Percentiles rank a stretch among this genome's conserved stretches.
Conservation (phyloP, 2,329 filamentous ascomycete genomes). For the Botrytis aclada region DNA sequence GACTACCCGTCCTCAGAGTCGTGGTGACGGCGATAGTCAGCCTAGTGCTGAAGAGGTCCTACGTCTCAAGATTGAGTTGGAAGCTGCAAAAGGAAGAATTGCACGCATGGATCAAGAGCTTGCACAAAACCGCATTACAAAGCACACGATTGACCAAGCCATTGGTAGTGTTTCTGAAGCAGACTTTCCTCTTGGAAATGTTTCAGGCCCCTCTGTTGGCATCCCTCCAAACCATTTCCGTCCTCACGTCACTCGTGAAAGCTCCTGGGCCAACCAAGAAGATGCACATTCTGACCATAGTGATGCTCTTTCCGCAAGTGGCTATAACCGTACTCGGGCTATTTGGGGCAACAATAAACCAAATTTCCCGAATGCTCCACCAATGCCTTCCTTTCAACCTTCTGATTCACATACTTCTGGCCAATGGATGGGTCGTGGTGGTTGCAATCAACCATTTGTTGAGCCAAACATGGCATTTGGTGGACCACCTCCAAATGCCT, state of each 20-base stretch:
- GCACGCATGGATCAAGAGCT: slow-evolving; percentile 69
- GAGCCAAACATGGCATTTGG: slow-evolving; percentile 32
- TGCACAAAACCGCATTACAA: slow-evolving; percentile 59
- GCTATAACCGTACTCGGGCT: slow-evolving; percentile 52
- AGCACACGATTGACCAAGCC: slow-evolving; percentile 55
- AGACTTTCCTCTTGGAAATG: slow-evolving; percentile 38
- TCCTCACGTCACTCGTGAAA: slow-evolving; percentile 42
- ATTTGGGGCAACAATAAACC: slow-evolving; percentile 54
- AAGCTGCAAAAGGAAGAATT: slow-evolving; percentile 67
- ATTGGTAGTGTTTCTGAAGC: slow-evolving; percentile 49
- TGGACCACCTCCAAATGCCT: slow-evolving; percentile 29
- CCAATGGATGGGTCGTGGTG: slow-evolving; percentile 47
- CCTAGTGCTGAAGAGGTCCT: slow-evolving; percentile 55
- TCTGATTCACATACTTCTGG: slow-evolving; percentile 40
- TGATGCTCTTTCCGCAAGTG: slow-evolving; percentile 50
- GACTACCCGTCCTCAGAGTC: slow-evolving; percentile 53
- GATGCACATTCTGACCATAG: slow-evolving; percentile 56
- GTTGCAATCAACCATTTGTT: slow-evolving; percentile 36
- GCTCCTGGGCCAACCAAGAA: slow-evolving; percentile 51
- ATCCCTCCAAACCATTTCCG: slow-evolving; percentile 39
- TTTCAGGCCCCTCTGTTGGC: slow-evolving; percentile 27
- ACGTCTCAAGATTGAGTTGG: slow-evolving; percentile 68
- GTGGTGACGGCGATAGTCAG: slow-evolving; percentile 41
- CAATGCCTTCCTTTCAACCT: slow-evolving; percentile 29
- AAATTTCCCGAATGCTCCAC: slow-evolving; percentile 35